Percentiles rank a stretch among this genome's conserved stretches.
phyloP scores from a whole-genome alignment of 2,329 filamentous ascomycete genomes.

The Cordyceps cicadae region DNA sequence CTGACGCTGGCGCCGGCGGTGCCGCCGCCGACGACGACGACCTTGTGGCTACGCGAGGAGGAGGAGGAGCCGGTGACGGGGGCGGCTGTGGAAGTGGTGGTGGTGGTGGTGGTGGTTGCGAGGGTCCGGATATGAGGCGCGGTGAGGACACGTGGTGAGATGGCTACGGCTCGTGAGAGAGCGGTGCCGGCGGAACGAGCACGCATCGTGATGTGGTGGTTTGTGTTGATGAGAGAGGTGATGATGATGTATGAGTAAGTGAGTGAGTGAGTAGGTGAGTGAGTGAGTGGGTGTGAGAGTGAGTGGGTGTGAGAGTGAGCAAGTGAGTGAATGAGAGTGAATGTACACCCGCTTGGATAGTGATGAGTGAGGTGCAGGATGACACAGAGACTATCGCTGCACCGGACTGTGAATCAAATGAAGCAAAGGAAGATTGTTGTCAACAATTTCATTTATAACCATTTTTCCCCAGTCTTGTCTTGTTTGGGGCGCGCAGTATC shows the following conservation, averaged over 20 bases:
- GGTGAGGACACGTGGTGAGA: background rate
- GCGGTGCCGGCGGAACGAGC: background rate
- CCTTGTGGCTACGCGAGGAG: slow-evolving; percentile 40
- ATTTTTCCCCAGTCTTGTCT: slow-evolving; percentile 2
- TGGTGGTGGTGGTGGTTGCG: background rate
- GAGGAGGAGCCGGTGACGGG: background rate
- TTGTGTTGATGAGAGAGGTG: background rate
- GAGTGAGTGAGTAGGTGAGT: background rate
- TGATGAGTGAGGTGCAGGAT: no score
- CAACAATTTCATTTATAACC: background rate
- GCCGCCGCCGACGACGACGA: slow-evolving; percentile 61
- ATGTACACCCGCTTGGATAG: background rate
- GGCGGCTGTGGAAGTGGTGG: background rate
- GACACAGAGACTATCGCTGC: no score
- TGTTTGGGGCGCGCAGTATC: background rate
- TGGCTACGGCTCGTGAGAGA: background rate
- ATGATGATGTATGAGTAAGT: no score
- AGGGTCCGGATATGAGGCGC: background rate
- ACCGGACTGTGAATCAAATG: no score
- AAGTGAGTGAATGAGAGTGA: background rate
- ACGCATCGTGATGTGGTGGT: background rate
- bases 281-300: no score
- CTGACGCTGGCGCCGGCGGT: slow-evolving; percentile 57
- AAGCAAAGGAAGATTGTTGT: background rate
- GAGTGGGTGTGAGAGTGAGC: no score